Base-by-base conservation (phyloP, 2,329 filamentous ascomycete genomes). In the Dothidotthia symphoricarpi region DNA sequence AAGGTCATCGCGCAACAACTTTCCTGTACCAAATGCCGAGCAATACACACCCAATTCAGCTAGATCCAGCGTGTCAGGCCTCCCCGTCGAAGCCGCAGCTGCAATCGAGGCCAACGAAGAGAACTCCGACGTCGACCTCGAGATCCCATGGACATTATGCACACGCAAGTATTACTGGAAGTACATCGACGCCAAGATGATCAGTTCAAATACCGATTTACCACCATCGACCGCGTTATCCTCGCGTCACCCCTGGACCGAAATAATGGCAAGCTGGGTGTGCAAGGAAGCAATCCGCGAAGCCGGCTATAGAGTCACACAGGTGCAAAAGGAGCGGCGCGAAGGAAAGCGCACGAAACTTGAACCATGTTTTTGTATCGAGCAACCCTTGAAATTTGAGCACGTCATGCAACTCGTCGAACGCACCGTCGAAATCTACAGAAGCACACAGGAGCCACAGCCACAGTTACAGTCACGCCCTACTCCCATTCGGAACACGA, bases 191-290 rank as follows among this genome's bases (percentile, higher is more conserved):
- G 53, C 51, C 16, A 66, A 55, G 19, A 38, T 65, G 12, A 45
- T 54, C 11, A 35, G 53, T 19, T 51, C 55, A 3, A 66, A 67
- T 28, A 60, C 57, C 3, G 53, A 65, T 7, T 31, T 49, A 7
- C 45, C 49, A 4, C 34, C 57, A 6, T 62, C 60, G 1, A 37
- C 48, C 28, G 59, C 59, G 7, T 59, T 53, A 19, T 39, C 38
- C 1, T 61, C 68, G 28, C 50, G 63, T 1, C 53, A 52, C 11
- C 56, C 45, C 25, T 65, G 56, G 58, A 68, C 64, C 3, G 64
- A 68, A 29, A 57, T 68, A 11, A 49, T 59, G 38, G 57, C 61
- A 1, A 63, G 61, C 6, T 68, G 66, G 66, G 64, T 68, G 2
- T 63, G 61, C 37, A 61, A 59, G 25, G 60, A 67, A 38, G 66